Percentiles rank a stretch among this genome's conserved stretches.
Evolutionary conservation across 148 eudicot genomes (phyloP).

Genomic region (Gaultheria prostrata): DNA sequence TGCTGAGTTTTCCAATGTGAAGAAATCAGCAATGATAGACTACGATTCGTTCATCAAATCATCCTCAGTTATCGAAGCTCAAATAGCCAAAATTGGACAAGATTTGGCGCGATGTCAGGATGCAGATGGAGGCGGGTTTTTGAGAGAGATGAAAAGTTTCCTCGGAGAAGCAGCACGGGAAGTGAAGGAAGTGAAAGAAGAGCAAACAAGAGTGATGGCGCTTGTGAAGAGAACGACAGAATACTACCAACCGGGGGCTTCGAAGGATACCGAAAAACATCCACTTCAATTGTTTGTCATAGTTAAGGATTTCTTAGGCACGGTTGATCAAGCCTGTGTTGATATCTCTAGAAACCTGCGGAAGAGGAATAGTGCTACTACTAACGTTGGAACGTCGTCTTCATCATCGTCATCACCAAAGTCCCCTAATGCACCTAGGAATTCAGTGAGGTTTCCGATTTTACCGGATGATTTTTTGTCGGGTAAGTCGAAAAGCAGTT

Average conservation of each 20-base stretch:
- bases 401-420: conserved; percentile 22
- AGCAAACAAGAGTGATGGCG: conserved; percentile 54
- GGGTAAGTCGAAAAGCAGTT: conserved; percentile 40
- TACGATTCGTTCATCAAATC: conserved; percentile 41
- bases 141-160: conserved; percentile 55
- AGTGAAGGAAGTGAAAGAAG: conserved; percentile 49
- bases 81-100: conserved; percentile 38
- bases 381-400: conserved; percentile 23
- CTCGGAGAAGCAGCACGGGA: conserved; percentile 56
- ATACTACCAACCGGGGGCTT: conserved; percentile 76
- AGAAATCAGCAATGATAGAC: conserved; percentile 71
- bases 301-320: conserved; percentile 57
- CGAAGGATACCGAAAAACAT: conserved; percentile 44
- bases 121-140: conserved; percentile 38
- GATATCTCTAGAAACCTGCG: conserved; percentile 37
- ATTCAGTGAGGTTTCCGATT: conserved; percentile 60
- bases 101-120: conserved; percentile 41
- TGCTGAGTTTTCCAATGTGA: conserved; percentile 59
- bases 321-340: conserved; percentile 69
- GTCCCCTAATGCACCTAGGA: conserved; percentile 38
- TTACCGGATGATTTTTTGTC: conserved; percentile 75
- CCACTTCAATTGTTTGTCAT: conserved; percentile 47
- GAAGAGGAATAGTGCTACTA: conserved; percentile 35
- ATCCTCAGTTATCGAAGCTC: conserved; percentile 27
- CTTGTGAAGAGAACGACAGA: conserved; percentile 68